Conservation (phyloP, 306 rosid genomes). For the Acacia confusa region DNA sequence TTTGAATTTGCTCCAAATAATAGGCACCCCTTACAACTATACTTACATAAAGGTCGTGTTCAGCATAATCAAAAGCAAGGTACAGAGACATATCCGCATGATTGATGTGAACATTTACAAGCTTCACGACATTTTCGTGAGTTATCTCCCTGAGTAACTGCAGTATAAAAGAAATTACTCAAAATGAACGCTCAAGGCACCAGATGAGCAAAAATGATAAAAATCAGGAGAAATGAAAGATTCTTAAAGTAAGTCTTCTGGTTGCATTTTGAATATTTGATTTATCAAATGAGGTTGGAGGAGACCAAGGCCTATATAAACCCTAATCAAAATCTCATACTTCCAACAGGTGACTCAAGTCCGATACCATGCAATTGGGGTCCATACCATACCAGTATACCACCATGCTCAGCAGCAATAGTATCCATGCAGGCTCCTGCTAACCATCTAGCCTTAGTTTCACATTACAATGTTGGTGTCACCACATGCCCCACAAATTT, state of each 20-base stretch:
- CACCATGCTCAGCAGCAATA: neutral
- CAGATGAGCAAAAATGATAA: neutral
- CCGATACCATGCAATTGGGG: neutral
- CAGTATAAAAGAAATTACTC: conserved; percentile 31
- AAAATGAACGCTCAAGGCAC: conserved; percentile 21
- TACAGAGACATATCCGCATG: conserved; percentile 93
- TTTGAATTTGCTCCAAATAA: neutral
- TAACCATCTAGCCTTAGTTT: neutral
- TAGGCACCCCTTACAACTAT: conserved; percentile 1
- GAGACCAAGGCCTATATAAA: neutral
- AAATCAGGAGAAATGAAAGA: neutral
- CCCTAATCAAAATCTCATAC: neutral
- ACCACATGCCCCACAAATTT: neutral
- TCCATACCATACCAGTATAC: neutral
- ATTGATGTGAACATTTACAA: conserved; percentile 93
- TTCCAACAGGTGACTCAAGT: neutral
- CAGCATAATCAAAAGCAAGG: conserved; percentile 93
- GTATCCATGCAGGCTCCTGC: neutral
- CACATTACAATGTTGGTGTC: neutral
- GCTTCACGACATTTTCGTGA: conserved; percentile 93
- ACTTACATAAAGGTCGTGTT: conserved; percentile 97
- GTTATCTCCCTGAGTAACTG: conserved; percentile 92
- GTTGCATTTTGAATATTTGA: neutral
- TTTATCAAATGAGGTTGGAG: neutral
- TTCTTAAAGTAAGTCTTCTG: neutral